phyloP scores from a whole-genome alignment of 768 basidiomycete genomes.

The Austroboletus festivus region DNA sequence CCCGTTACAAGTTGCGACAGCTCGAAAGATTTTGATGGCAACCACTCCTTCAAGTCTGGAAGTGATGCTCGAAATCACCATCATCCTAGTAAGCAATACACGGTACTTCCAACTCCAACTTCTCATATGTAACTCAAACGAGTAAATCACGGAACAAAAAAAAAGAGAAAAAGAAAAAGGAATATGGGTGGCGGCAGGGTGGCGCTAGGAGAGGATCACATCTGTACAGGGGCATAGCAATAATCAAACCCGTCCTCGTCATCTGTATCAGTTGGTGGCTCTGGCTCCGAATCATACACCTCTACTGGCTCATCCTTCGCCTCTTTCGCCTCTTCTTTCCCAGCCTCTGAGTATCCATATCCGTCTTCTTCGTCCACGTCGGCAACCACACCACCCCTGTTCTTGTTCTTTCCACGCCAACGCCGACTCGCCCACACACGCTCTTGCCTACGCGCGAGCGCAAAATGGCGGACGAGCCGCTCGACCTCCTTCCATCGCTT shows the following conservation, averaged over 20 bases:
- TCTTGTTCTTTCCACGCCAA: background rate
- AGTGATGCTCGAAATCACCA: too few species aligned
- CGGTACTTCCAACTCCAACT: too few species aligned
- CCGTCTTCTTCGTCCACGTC: background rate
- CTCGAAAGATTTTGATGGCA: too few species aligned
- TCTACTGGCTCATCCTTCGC: slow-evolving; percentile 10
- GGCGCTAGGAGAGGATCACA: background rate
- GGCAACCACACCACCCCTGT: background rate
- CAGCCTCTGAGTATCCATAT: too few species aligned
- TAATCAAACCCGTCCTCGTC: slow-evolving; percentile 28
- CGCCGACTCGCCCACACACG: slow-evolving; percentile 13
- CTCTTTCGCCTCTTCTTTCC: background rate
- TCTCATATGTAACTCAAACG: background rate
- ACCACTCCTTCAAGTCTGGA: too few species aligned
- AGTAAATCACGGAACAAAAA: background rate
- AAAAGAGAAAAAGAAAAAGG: background rate
- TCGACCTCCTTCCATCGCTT: slow-evolving; percentile 25
- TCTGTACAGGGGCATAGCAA: slow-evolving; percentile 13
- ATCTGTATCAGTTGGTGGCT: slow-evolving; percentile 17
- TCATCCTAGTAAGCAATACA: too few species aligned
- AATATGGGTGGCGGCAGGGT: background rate
- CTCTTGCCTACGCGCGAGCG: slow-evolving; percentile 20
- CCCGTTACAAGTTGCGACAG: too few species aligned
- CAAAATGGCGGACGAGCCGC: slow-evolving; percentile 19
- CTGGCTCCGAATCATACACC: slow-evolving; percentile 25